Conservation (phyloP, 768 basidiomycete species). For the Royoungia palumana region DNA sequence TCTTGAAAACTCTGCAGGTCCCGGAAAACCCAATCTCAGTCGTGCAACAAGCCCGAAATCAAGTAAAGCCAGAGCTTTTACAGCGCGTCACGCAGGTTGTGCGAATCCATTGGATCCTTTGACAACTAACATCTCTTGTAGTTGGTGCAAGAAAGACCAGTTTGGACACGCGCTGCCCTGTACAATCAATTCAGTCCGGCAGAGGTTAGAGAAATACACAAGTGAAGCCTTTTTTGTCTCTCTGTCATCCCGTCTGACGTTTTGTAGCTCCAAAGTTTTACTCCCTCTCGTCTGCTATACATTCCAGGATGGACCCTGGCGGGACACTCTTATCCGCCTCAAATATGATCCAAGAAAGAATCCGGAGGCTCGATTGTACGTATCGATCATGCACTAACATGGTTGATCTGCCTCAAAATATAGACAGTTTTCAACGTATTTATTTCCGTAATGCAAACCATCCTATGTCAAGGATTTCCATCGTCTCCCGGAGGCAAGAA, state of each 20-base stretch:
- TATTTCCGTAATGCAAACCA: conserved; percentile 89
- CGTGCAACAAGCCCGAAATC: conserved; percentile 57
- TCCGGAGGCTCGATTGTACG: conserved; percentile 72
- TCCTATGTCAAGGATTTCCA: conserved; percentile 72
- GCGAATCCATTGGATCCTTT: background rate
- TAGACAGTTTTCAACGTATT: conserved; percentile 84
- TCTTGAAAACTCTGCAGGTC: conserved; percentile 40
- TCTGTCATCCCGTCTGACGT: conserved; percentile 4
- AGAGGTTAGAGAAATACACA: conserved; percentile 70
- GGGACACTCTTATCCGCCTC: conserved; percentile 82
- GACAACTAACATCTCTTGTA: conserved; percentile 29
- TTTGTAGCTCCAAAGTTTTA: conserved; percentile 69
- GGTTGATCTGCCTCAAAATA: conserved; percentile 1
- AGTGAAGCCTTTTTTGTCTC: conserved; percentile 45
- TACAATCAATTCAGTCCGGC: conserved; percentile 72
- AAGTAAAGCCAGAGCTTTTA: conserved; percentile 54
- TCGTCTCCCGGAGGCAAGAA: conserved; percentile 59
- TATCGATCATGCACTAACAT: conserved; percentile 4
- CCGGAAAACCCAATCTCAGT: conserved; percentile 60
- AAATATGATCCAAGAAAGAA: conserved; percentile 87
- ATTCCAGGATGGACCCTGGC: conserved; percentile 92
- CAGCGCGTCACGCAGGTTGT: conserved; percentile 52
- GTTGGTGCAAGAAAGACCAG: conserved; percentile 71
- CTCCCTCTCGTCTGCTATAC: conserved; percentile 82
- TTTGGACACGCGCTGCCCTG: conserved; percentile 88